Conservation (phyloP, 1,139 yeast species). For the Suhomyces ambrosiae region DNA sequence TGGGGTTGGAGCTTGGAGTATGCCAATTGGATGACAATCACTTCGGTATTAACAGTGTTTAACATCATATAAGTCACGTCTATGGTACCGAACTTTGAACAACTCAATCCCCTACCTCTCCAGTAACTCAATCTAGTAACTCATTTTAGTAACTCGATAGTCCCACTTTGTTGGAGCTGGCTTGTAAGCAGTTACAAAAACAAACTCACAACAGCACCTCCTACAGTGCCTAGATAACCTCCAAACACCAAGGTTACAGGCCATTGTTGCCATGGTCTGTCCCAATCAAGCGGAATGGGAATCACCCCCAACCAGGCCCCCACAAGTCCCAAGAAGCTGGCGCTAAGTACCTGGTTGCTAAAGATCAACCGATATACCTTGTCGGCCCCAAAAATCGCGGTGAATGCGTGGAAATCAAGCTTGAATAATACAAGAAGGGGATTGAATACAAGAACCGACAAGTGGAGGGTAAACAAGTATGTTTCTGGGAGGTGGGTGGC, state of each 20-base stretch:
- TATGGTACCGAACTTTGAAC: too few relatives aligned
- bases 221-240: slow-evolving; percentile 67
- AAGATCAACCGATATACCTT: slow-evolving; percentile 27
- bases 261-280: slow-evolving; percentile 96
- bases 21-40: too few relatives aligned
- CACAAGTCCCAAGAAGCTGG: slow-evolving; percentile 53
- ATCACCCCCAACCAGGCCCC: slow-evolving; percentile 94
- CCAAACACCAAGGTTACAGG: slow-evolving; percentile 92
- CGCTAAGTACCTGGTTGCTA: slow-evolving; percentile 40
- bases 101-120: too few relatives aligned
- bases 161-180: too few relatives aligned
- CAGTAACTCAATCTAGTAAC: too few relatives aligned
- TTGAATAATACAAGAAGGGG: slow-evolving; percentile 67
- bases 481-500: slow-evolving; percentile 60
- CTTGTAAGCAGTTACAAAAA: too few relatives aligned
- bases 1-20: too few relatives aligned
- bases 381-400: slow-evolving; percentile 26
- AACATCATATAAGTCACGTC: too few relatives aligned
- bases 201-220: slow-evolving; percentile 51
- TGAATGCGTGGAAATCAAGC: slow-evolving; percentile 46
- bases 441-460: slow-evolving; percentile 60
- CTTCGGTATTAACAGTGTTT: too few relatives aligned
- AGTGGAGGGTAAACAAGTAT: slow-evolving; percentile 62
- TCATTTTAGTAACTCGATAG: too few relatives aligned
- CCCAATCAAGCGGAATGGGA: slow-evolving; percentile 98